Conservation (phyloP, 2,329 filamentous ascomycete genomes). For the Aspergillus pseudoviridinutans region DNA sequence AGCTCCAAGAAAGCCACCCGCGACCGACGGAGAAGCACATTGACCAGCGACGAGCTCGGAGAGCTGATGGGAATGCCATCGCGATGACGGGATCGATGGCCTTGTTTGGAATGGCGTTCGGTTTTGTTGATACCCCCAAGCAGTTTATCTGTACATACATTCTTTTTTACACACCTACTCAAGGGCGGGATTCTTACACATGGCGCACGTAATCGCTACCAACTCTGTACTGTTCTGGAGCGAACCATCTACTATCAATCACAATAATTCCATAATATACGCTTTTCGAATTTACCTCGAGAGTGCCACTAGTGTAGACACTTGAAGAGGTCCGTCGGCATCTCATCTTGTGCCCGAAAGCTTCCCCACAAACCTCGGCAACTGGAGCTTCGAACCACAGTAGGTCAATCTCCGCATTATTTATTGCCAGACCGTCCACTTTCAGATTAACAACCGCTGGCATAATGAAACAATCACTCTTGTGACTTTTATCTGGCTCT, state of each 20-base stretch:
- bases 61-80: constrained; percentile 33
- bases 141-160: constrained; percentile 5
- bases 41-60: constrained; percentile 44
- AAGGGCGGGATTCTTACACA: constrained; percentile 11
- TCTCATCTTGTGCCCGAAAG: not conserved
- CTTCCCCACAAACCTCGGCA: constrained; percentile 13
- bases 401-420: constrained; percentile 9
- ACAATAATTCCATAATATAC: constrained; percentile 1
- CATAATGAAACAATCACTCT: not conserved
- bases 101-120: constrained; percentile 2
- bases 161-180: constrained; percentile 2
- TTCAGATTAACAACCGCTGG: not conserved
- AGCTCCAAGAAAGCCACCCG: constrained; percentile 22
- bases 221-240: not conserved
- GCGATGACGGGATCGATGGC: constrained; percentile 4
- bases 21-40: constrained; percentile 40
- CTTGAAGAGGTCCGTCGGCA: not conserved
- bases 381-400: constrained; percentile 3
- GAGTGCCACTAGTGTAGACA: no score
- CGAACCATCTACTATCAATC: constrained; percentile 4
- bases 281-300: not conserved
- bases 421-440: not conserved
- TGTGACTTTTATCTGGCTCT: not conserved
- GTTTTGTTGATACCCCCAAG: constrained; percentile 9
- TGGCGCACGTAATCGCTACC: constrained; percentile 12